These are phyloP conservation scores for Pseudogymnoascus sp. DNA, from an alignment of 2,329 filamentous ascomycete species.

Conservation along the genomic window DNA sequence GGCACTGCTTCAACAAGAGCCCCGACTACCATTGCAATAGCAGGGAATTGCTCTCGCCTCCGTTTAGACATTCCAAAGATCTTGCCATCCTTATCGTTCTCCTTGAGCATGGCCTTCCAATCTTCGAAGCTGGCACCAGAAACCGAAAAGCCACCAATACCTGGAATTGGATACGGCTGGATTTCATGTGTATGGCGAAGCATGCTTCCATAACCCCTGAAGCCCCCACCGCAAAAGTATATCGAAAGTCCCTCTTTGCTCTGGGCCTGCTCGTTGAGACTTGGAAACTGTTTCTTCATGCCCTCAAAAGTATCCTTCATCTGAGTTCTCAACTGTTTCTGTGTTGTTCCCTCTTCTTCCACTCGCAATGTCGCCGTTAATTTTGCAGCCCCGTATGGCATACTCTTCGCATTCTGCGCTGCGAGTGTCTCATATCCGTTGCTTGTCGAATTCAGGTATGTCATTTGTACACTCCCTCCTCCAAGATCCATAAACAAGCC, in stretches of 20 bases:
- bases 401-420: constrained; percentile 46
- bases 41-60: constrained; percentile 72
- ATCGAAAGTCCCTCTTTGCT: constrained; percentile 51
- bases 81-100: constrained; percentile 46
- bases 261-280: constrained; percentile 40
- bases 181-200: constrained; percentile 71
- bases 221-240: constrained; percentile 84
- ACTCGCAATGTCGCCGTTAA: constrained; percentile 41
- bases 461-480: constrained; percentile 61
- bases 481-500: constrained; percentile 84
- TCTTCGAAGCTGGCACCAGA: constrained; percentile 51
- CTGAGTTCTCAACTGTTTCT: constrained; percentile 40
- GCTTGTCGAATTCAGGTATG: constrained; percentile 47
- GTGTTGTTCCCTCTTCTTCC: constrained; percentile 35
- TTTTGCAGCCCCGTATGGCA: constrained; percentile 55
- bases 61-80: constrained; percentile 75
- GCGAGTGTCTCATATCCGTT: constrained; percentile 44
- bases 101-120: constrained; percentile 42
- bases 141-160: constrained; percentile 72
- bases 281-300: constrained; percentile 42
- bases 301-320: constrained; percentile 53
- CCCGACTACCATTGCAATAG: constrained; percentile 73
- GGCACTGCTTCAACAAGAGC: constrained; percentile 64
- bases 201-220: constrained; percentile 84
- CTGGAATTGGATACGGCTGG: constrained; percentile 73